Evolutionary conservation across 1,139 yeast genomes (phyloP).

Genomic region (Pichia sp.): DNA sequence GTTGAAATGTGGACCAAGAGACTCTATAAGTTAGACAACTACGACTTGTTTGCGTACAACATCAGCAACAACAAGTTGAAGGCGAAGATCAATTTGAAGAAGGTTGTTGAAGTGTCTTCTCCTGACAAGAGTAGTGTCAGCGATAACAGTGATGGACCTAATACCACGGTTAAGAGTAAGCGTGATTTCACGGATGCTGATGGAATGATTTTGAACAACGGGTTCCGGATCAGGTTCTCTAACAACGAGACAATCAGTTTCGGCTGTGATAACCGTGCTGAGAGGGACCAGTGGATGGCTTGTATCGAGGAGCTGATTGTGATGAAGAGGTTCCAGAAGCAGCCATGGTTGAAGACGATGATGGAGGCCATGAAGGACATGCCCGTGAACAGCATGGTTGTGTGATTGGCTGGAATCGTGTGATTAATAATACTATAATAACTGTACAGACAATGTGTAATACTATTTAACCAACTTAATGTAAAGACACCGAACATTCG

Average conservation of each 20-base stretch:
- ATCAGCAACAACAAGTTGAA: slow-evolving; percentile 60
- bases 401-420: neutral
- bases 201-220: slow-evolving; percentile 52
- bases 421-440: neutral
- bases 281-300: slow-evolving; percentile 56
- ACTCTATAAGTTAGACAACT: slow-evolving; percentile 59
- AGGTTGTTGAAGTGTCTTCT: slow-evolving; percentile 54
- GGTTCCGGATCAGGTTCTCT: slow-evolving; percentile 61
- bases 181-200: slow-evolving; percentile 62
- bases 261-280: slow-evolving; percentile 60
- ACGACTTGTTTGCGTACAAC: slow-evolving; percentile 62
- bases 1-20: slow-evolving; percentile 61
- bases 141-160: neutral
- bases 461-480: too few relatives aligned
- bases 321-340: slow-evolving; percentile 50
- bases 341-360: slow-evolving; percentile 65
- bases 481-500: too few relatives aligned
- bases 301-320: slow-evolving; percentile 54
- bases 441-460: too few relatives aligned
- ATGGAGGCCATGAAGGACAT: slow-evolving; percentile 14
- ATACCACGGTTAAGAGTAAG: slow-evolving; percentile 32
- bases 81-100: slow-evolving; percentile 64
- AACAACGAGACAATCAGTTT: slow-evolving; percentile 72
- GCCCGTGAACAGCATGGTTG: neutral
- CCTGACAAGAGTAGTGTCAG: slow-evolving; percentile 11